Evolutionary conservation across 225 moss, liverwort and hornwort species (phyloP), one percentile per base, ranked within the genome.

Genomic region (Sphagnum tenellum): DNA sequence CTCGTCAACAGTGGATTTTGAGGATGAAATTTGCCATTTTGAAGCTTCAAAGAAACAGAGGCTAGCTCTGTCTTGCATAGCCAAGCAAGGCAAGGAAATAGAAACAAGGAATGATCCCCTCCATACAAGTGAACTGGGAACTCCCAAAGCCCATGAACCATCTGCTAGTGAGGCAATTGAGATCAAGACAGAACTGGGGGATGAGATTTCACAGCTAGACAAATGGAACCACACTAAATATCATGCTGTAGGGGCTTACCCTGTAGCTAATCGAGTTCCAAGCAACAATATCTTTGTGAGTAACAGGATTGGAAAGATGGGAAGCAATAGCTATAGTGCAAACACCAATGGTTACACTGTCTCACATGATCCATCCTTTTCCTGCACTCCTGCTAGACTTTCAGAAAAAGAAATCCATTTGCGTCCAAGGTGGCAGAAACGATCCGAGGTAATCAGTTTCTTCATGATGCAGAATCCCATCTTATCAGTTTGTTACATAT

Each of bases 391-490:
- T 58, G 29, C 29, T 29, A 44, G 58, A 2, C 14, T 44, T 58
- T 13, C 44, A 44, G 12, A 58, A 13, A 58, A 58, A 5, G 58
- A 58, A 7, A 44, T 13, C 58, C 58, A 58, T 13, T 44, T 58
- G 44, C 58, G 12, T 44, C 29, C 58, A 58, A 58, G 58, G 58
- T 58, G 58, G 58, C 58, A 58, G 58, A 58, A 58, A 58, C 8
- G 58, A 5, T 13, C 58, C 3, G 29, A 58, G 58, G 58, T 58
- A 29, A 29, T 29, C 13, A 58, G 10, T 58, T 58, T 12, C 58
- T 58, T 3, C 58, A 5, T 29, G 29, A 29, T 29, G 29, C 29
- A 29, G 29, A 29, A 29, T 29, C 29, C 29, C 29, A 29, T 29
- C 29, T 29, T 29, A 29, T 29, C 29, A 29, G 29, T 29, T 29